Evolutionary conservation across 371 early-diverging fungal genomes (phyloP).

Genomic region (Fennellomyces sp.): DNA sequence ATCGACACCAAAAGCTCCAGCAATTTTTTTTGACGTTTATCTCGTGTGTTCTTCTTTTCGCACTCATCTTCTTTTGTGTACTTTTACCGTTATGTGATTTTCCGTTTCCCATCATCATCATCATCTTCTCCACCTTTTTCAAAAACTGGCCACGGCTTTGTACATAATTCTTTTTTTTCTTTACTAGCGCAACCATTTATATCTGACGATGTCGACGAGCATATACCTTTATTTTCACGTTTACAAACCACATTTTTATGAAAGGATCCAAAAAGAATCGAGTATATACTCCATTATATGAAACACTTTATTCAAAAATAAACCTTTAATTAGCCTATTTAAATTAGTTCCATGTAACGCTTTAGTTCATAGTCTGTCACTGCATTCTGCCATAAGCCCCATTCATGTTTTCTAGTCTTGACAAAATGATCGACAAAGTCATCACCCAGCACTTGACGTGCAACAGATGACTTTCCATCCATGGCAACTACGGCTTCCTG

Average conservation of each 20-base stretch:
- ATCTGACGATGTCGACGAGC: not conserved
- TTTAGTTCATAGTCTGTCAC: conserved; percentile 81
- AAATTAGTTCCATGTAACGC: conserved; percentile 75
- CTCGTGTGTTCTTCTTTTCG: too few species aligned
- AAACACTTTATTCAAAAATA: not conserved
- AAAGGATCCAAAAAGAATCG: not conserved
- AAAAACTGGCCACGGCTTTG: not conserved
- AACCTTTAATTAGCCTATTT: conserved; percentile 12
- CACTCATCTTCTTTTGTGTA: too few species aligned
- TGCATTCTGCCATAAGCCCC: conserved; percentile 70
- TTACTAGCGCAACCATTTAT: not conserved
- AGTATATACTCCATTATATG: not conserved
- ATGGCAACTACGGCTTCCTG: conserved; percentile 70
- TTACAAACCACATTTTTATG: not conserved
- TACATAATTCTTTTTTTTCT: not conserved
- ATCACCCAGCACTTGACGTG: conserved; percentile 77
- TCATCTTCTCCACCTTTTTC: not conserved
- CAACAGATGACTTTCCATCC: conserved; percentile 68
- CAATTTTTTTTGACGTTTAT: too few species aligned
- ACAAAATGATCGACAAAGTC: conserved; percentile 81
- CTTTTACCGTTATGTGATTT: too few species aligned
- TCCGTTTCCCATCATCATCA: too few species aligned
- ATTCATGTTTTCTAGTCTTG: conserved; percentile 75
- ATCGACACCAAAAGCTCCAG: too few species aligned
- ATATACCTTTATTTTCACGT: not conserved